Evolutionary conservation across 208 protist species (phyloP).

Genomic region (Phytomonas francai): DNA sequence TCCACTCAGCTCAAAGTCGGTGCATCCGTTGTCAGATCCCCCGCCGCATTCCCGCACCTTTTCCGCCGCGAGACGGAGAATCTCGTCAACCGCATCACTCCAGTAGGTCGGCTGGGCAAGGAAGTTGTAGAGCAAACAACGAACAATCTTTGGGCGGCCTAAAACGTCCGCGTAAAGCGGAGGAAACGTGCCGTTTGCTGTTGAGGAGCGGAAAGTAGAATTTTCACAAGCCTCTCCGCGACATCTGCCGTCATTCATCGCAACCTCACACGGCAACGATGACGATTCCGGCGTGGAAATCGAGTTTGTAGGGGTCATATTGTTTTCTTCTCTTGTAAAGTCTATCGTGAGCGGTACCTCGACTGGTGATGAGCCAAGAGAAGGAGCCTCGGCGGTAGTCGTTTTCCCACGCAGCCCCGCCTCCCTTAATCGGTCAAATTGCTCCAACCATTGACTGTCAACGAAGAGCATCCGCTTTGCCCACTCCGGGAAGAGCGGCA

Average conservation of each 20-base stretch:
- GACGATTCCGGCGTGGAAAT: neutral
- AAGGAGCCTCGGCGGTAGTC: neutral
- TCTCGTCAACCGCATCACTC: constrained; percentile 30
- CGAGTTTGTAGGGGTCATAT: neutral
- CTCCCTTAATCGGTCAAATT: constrained; percentile 14
- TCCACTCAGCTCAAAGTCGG: neutral
- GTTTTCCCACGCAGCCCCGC: neutral
- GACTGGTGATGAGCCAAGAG: neutral
- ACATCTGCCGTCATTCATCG: neutral
- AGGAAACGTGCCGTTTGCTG: constrained; percentile 8
- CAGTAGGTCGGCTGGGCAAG: constrained; percentile 19
- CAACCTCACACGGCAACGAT: neutral
- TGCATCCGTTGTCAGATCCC: neutral
- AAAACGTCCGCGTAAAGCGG: constrained; percentile 23
- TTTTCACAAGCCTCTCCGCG: neutral
- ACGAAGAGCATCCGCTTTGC: constrained; percentile 27
- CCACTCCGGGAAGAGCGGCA: constrained; percentile 32
- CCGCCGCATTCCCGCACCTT: neutral
- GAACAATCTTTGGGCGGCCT: constrained; percentile 31
- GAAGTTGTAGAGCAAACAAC: constrained; percentile 23
- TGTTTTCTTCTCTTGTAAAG: neutral
- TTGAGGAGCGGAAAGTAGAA: neutral
- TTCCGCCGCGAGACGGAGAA: constrained; percentile 16
- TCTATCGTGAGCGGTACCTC: neutral
- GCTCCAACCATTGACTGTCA: constrained; percentile 28